Conservation (phyloP, 2,329 filamentous ascomycete genomes). For the Zalaria obscura region DNA sequence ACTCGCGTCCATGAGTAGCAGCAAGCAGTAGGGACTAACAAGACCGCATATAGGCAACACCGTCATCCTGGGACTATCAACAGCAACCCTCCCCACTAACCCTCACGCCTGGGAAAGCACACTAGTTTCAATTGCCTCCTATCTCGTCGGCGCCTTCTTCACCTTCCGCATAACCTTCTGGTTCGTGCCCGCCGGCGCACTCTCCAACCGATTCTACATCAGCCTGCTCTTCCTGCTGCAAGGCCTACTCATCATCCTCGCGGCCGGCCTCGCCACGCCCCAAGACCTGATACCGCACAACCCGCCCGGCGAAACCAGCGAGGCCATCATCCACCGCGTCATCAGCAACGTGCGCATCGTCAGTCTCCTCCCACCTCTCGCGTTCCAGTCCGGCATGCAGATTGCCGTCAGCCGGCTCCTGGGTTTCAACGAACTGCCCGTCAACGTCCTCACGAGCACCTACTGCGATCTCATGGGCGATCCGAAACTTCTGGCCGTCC, state of each 20-base stretch:
- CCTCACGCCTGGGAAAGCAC: slow-evolving; percentile 41
- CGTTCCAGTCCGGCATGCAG: slow-evolving; percentile 40
- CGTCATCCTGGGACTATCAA: slow-evolving; percentile 47
- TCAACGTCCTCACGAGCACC: slow-evolving; percentile 40
- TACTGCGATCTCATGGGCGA: slow-evolving; percentile 41
- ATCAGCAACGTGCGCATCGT: slow-evolving; percentile 28
- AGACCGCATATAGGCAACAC: slow-evolving; percentile 36
- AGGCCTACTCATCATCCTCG: slow-evolving; percentile 34
- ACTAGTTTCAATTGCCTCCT: slow-evolving; percentile 38
- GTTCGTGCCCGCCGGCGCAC: slow-evolving; percentile 22
- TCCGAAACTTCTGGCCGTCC: slow-evolving; percentile 30
- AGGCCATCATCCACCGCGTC: slow-evolving; percentile 12
- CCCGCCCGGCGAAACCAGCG: slow-evolving; percentile 17
- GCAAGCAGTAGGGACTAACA: no score
- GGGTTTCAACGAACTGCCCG: slow-evolving; percentile 40
- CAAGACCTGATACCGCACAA: slow-evolving; percentile 29
- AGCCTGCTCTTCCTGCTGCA: slow-evolving; percentile 40
- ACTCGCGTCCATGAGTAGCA: no score
- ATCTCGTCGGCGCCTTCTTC: slow-evolving; percentile 38
- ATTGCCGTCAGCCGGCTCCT: slow-evolving; percentile 36
- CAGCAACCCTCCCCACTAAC: slow-evolving; percentile 35
- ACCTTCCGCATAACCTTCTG: slow-evolving; percentile 24
- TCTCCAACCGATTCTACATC: slow-evolving; percentile 19
- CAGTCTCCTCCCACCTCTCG: slow-evolving; percentile 30
- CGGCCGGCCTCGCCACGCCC: slow-evolving; percentile 37